Base-by-base conservation (phyloP, 768 basidiomycete species). In the Lyophyllum atratum region DNA sequence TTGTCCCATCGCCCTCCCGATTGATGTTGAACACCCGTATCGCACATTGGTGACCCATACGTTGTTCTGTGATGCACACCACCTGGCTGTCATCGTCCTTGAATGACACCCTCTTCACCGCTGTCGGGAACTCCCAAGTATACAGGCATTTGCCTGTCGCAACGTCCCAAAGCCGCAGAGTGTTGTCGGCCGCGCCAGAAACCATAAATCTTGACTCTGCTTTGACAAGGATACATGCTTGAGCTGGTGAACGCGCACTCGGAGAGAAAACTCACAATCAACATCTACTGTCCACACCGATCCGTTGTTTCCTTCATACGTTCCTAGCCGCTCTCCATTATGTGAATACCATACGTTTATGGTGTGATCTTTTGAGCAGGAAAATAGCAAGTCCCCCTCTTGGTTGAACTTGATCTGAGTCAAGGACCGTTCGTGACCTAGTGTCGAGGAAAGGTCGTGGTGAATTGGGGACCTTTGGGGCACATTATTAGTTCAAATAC, bases 331-430 rank as follows among this genome's bases (percentile, higher is more conserved):
- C 79, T 98, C 97, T 49, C 97, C 97, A 66, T 99, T 99, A 66
- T 96, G 93, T 12, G 95, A 89, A 72, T 84, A 97, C 96, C 96
- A 98, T 49, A 93, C 95, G 70, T 97, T 98, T 72, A 98, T 92
- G 64, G 92, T 72, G 66, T 90, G 84, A 72, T 99, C 97, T 81
- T 99, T 99, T 64, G 93, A 94, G 69, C 90, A 93, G 22, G 94
- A 89, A 74, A 99, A 97, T 49, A 99, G 80, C 15, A 99, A 81
- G 75, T 98, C 97, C 62, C 97, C 97, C 69, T 98, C 97, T 52
- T 80, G 74, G 77, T 98, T 99, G 82, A 93, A 98, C 78, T 93
- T 94, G 83, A 98, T 92, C 77, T 98, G 94, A 8, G 95, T 98
- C 67, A 98, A 79, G 49, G 96, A 91, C 68, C 96, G 93, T 79